These are phyloP conservation scores for Fraxinus greggii DNA, from an alignment of 305 asterid species.

Conservation along the genomic window DNA sequence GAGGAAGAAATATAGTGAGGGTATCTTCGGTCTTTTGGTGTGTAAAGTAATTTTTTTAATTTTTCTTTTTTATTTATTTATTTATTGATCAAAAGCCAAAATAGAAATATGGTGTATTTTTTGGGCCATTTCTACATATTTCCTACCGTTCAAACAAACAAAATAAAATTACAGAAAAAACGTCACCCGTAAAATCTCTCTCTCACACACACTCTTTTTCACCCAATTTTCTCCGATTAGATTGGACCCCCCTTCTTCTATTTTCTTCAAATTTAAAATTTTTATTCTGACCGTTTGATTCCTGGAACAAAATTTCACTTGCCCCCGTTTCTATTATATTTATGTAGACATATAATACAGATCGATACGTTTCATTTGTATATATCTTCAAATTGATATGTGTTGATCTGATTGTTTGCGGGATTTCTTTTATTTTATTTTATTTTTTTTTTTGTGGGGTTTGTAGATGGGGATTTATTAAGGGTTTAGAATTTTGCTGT, in stretches of 20 bases:
- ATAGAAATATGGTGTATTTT: too few species aligned
- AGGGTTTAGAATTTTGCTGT: conserved; percentile 26
- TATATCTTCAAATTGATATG: not conserved
- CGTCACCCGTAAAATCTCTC: not conserved
- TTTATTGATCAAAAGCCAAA: too few species aligned
- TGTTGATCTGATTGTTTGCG: conserved; percentile 37
- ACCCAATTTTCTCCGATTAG: not conserved
- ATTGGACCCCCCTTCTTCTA: not conserved
- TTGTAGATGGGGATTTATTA: conserved; percentile 35
- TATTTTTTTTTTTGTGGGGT: conserved; percentile 24
- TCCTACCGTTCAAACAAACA: not conserved
- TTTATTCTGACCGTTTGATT: not conserved
- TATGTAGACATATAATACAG: not conserved
- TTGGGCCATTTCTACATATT: too few species aligned
- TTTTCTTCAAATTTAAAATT: not conserved
- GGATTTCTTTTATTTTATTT: not conserved
- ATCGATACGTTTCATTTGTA: not conserved
- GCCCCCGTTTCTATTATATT: not conserved
- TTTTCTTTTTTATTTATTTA: too few species aligned
- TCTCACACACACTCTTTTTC: not conserved
- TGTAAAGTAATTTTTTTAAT: too few species aligned
- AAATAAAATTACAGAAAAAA: not conserved
- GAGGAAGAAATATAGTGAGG: too few species aligned
- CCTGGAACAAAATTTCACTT: not conserved
- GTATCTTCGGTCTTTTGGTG: too few species aligned